phyloP scores from a whole-genome alignment of 2,329 filamentous ascomycete species.

The Amylocarpus encephaloides region DNA sequence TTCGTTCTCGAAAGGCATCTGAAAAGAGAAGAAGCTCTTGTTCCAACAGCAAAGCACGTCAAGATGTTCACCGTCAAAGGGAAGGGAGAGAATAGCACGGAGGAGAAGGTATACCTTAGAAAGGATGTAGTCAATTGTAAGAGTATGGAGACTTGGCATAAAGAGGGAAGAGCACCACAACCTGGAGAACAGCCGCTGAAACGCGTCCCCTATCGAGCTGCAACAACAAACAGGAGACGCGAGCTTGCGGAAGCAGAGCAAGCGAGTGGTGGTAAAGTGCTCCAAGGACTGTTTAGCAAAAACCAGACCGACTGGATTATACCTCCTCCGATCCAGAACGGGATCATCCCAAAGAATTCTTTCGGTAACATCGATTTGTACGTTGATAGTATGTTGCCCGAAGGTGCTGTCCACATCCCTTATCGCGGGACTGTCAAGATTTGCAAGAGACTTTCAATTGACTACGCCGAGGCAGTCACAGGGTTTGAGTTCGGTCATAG shows the following conservation, averaged over 20 bases:
- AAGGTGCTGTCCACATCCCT: slow-evolving; percentile 77
- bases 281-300: slow-evolving; percentile 77
- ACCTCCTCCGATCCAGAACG: slow-evolving; percentile 75
- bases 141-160: slow-evolving; percentile 94
- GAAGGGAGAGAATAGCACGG: slow-evolving; percentile 65
- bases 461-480: slow-evolving; percentile 89
- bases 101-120: slow-evolving; percentile 75
- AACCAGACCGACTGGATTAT: slow-evolving; percentile 96
- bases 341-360: slow-evolving; percentile 84
- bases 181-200: slow-evolving; percentile 72
- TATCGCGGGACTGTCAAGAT: slow-evolving; percentile 70
- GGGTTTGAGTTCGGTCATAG: slow-evolving; percentile 95
- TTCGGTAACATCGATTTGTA: slow-evolving; percentile 98
- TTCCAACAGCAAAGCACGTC: slow-evolving; percentile 60
- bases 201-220: slow-evolving; percentile 80
- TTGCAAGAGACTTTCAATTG: slow-evolving; percentile 77
- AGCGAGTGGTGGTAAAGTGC: slow-evolving; percentile 67
- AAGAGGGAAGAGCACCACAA: slow-evolving; percentile 76
- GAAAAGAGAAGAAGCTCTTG: slow-evolving; percentile 83
- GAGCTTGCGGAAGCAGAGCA: slow-evolving; percentile 84
- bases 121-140: slow-evolving; percentile 79
- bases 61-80: slow-evolving; percentile 68
- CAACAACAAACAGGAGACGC: slow-evolving; percentile 78
- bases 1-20: slow-evolving; percentile 82
- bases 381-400: slow-evolving; percentile 85